Conservation (phyloP, 805 yeast genomes). For the Torulaspora maleeae region DNA sequence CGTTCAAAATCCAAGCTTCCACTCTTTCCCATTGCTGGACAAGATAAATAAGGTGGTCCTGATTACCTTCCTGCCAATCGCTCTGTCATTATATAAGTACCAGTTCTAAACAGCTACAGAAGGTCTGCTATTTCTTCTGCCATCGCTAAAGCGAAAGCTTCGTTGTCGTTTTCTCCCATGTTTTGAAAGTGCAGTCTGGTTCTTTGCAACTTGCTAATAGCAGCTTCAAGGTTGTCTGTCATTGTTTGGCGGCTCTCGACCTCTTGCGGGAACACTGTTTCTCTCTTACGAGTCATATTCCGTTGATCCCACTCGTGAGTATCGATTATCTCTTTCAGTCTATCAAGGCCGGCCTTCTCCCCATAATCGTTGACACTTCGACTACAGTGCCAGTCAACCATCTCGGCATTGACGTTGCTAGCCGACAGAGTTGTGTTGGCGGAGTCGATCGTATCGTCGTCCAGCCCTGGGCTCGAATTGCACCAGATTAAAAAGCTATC, state of each 20-base stretch:
- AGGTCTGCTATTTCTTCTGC: constrained; percentile 21
- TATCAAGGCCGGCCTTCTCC: constrained; percentile 41
- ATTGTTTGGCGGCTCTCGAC: background rate
- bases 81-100: constrained; percentile 23
- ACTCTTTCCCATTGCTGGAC: constrained; percentile 24
- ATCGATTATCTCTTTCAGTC: constrained; percentile 46
- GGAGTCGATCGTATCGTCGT: constrained; percentile 37
- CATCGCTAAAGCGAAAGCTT: constrained; percentile 24
- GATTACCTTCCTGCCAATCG: constrained; percentile 27
- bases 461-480: constrained; percentile 10
- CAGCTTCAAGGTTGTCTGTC: constrained; percentile 4
- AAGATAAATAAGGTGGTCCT: constrained; percentile 24
- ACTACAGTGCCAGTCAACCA: constrained; percentile 30
- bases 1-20: constrained; percentile 25
- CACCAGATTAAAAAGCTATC: constrained; percentile 32
- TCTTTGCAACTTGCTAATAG: constrained; percentile 17
- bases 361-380: constrained; percentile 38
- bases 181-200: constrained; percentile 20
- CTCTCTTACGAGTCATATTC: background rate
- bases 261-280: too few relatives aligned
- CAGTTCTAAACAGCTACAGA: constrained; percentile 11
- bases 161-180: constrained; percentile 7
- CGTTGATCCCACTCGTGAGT: constrained; percentile 43
- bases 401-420: constrained; percentile 35
- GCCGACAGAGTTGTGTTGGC: constrained; percentile 24